Conservation (phyloP, 345 rosid species). For the Brassica juncea region DNA sequence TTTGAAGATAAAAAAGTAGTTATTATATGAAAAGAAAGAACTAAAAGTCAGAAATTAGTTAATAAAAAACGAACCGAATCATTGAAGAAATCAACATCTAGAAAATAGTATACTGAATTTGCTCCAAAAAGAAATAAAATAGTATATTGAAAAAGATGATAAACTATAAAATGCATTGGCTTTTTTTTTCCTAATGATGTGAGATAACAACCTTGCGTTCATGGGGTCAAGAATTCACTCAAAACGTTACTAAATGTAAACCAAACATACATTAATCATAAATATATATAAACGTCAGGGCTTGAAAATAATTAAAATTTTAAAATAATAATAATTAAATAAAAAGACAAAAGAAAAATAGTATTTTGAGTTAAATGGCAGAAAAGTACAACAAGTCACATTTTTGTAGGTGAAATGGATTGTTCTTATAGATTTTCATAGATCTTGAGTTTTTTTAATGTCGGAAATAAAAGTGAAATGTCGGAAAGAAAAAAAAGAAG, state of each 20-base stretch:
- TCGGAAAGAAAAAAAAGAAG: neutral
- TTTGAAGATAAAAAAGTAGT: neutral
- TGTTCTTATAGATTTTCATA: slow-evolving; percentile 29
- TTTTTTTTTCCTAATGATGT: slow-evolving; percentile 27
- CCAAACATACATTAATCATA: neutral
- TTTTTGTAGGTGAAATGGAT: slow-evolving; percentile 40
- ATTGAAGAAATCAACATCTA: slow-evolving; percentile 34
- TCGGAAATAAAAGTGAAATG: slow-evolving; percentile 11
- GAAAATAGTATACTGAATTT: neutral
- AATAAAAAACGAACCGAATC: slow-evolving; percentile 19
- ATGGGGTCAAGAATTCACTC: slow-evolving; percentile 35
- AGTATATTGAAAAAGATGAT: neutral
- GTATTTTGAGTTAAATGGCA: slow-evolving; percentile 21
- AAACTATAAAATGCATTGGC: neutral
- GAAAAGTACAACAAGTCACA: slow-evolving; percentile 45
- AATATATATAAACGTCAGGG: slow-evolving; percentile 9
- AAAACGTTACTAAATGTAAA: slow-evolving; percentile 37
- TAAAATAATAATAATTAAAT: slow-evolving; percentile 1
- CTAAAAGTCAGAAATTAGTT: slow-evolving; percentile 20
- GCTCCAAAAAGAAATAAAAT: too few relatives aligned
- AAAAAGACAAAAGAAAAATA: slow-evolving; percentile 28
- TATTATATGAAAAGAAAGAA: neutral
- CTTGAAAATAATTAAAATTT: neutral
- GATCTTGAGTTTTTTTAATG: slow-evolving; percentile 34
- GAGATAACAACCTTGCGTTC: slow-evolving; percentile 37